Evolutionary conservation across 2,329 filamentous ascomycete species (phyloP), one percentile per base, ranked within the genome.

Genomic region (Escovopsis sp.): DNA sequence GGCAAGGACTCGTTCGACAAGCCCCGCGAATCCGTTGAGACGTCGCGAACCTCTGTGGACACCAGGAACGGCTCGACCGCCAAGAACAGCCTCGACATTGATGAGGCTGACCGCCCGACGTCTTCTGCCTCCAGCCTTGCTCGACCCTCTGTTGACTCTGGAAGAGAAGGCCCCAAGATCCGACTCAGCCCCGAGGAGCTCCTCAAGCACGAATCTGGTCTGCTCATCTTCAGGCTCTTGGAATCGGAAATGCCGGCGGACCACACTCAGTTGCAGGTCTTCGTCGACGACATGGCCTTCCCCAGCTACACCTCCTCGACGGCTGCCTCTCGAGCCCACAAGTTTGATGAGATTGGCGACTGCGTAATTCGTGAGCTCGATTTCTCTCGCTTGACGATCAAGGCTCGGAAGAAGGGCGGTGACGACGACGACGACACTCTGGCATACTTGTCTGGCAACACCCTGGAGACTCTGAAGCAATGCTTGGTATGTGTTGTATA

Each of bases 281-380:
- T 89, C 48, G 91, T 96, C 59, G 91, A 98, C 59, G 91, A 98
- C 58, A 87, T 91, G 74, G 76, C 85, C 30, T 96, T 91, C 65
- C 82, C 91, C 0, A 83, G 87, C 1, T 96, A 94, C 58, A 72
- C 76, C 2, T 93, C 87, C 10, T 78, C 83, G 1, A 85, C 79
- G 49, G 81, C 87, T 30, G 80, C 76, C 55, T 73, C 70, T 35
- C 81, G 72, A 52, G 66, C 71, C 10, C 74, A 80, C 56, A 83
- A 76, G 41, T 86, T 96, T 60, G 85, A 91, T 52, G 91, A 98
- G 63, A 87, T 88, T 55, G 88, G 89, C 39, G 91, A 98, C 62
- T 91, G 87, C 42, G 87, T 98, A 63, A 84, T 98, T 46, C 85
- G 91, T 47, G 91, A 98, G 61, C 72, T 98, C n/a, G 93, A 98